A percentile compares a stretch with the other conserved stretches of the same genome.
Conservation (phyloP, 2,329 filamentous ascomycete genomes). For the Xylariaceae sp. region DNA sequence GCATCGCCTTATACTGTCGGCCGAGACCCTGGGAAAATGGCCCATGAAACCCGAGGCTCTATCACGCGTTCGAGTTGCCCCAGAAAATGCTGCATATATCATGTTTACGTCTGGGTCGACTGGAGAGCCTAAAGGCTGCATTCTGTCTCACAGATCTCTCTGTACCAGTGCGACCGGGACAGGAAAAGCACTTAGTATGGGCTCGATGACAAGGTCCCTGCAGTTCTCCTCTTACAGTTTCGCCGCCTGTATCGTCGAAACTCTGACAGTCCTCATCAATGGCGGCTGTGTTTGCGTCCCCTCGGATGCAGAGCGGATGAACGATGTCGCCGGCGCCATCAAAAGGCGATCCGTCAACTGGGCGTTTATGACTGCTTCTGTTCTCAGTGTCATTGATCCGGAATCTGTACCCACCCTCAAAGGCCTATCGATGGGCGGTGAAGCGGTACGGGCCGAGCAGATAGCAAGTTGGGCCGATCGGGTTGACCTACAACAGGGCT, state of each 20-base stretch:
- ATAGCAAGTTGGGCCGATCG: slow-evolving; percentile 4
- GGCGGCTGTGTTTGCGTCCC: slow-evolving; percentile 37
- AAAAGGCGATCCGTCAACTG: slow-evolving; percentile 4
- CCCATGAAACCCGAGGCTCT: too few species aligned
- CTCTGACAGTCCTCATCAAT: slow-evolving; percentile 31
- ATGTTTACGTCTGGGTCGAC: slow-evolving; percentile 48
- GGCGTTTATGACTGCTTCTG: slow-evolving; percentile 6
- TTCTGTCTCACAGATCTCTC: slow-evolving; percentile 18
- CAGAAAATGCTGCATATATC: slow-evolving; percentile 22
- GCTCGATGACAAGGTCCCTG: slow-evolving; percentile 8
- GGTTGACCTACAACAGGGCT: slow-evolving; percentile 3
- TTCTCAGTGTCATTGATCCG: slow-evolving; percentile 1
- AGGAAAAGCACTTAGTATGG: slow-evolving; percentile 4
- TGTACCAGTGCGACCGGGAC: slow-evolving; percentile 1
- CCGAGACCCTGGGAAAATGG: too few species aligned
- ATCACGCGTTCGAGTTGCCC: not conserved
- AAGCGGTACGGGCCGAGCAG: slow-evolving; percentile 3
- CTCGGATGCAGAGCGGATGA: slow-evolving; percentile 27
- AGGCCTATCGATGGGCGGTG: slow-evolving; percentile 5
- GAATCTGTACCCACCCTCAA: slow-evolving; percentile 6
- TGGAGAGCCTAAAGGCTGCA: slow-evolving; percentile 45
- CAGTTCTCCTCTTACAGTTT: slow-evolving; percentile 31
- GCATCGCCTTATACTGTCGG: too few species aligned
- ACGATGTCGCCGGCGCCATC: slow-evolving; percentile 1
- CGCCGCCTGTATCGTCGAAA: slow-evolving; percentile 32